phyloP scores from a whole-genome alignment of 225 moss, liverwort and hornwort species.

The Pseudisothecium myosuroides region DNA sequence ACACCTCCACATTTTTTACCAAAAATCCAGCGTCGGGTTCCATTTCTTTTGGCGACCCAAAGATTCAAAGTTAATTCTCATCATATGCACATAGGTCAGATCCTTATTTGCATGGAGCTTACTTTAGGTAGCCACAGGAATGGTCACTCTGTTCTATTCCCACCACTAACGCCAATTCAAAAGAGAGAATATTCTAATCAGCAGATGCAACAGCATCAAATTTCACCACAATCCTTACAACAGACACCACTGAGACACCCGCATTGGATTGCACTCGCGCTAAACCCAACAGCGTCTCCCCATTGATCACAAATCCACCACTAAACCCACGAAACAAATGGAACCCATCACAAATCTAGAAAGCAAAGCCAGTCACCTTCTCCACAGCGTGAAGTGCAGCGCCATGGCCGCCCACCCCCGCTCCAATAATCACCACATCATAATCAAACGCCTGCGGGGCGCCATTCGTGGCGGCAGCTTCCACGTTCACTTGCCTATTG shows the following conservation, averaged over 20 bases:
- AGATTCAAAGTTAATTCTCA: not conserved
- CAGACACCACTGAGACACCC: not conserved
- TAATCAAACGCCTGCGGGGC: slow-evolving; percentile 65
- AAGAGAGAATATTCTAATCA: not conserved
- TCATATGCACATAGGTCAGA: not conserved
- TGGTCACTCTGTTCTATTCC: not conserved
- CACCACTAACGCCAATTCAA: not conserved
- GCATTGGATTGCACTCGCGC: not conserved
- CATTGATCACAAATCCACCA: not conserved
- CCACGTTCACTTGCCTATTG: slow-evolving; percentile 17
- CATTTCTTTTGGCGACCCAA: not conserved
- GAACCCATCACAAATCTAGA: not conserved
- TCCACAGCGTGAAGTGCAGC: slow-evolving; percentile 94
- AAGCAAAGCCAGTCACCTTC: slow-evolving; percentile 26
- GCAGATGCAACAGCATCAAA: not conserved
- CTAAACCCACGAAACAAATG: not conserved
- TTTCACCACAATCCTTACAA: not conserved
- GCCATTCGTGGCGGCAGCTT: slow-evolving; percentile 53
- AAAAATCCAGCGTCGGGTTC: not conserved
- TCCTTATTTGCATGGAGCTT: not conserved
- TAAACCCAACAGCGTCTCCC: not conserved
- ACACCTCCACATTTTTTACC: not conserved
- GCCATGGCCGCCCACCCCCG: slow-evolving; percentile 95
- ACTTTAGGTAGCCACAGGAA: not conserved
- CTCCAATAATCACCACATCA: slow-evolving; percentile 84